Conservation (phyloP, 768 basidiomycete species). For the Galerina marginata region DNA sequence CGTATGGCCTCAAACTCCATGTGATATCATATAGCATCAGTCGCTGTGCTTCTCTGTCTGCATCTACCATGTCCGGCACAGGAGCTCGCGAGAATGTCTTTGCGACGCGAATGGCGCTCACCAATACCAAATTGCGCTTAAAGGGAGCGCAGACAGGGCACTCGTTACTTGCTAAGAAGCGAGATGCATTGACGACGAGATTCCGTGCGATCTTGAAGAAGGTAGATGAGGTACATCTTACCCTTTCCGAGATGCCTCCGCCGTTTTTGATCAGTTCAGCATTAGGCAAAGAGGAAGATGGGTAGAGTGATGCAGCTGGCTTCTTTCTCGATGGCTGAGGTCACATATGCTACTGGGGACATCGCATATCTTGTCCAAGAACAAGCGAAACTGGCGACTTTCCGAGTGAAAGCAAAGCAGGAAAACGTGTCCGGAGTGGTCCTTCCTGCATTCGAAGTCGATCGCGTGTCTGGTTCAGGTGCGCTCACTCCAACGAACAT, state of each 20-base stretch:
- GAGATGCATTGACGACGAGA: constrained; percentile 93
- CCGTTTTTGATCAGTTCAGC: constrained; percentile 28
- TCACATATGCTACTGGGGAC: constrained; percentile 96
- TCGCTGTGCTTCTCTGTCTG: background rate
- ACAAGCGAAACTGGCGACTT: constrained; percentile 88
- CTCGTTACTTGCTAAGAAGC: constrained; percentile 94
- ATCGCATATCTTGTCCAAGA: constrained; percentile 98
- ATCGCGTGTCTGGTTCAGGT: constrained; percentile 87
- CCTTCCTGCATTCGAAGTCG: constrained; percentile 92
- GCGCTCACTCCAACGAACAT: constrained; percentile 5
- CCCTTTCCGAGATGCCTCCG: background rate
- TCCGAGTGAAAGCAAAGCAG: constrained; percentile 92
- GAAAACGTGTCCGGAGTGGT: constrained; percentile 99
- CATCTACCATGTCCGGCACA: constrained; percentile 77
- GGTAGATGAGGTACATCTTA: constrained; percentile 86
- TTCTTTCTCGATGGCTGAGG: constrained; percentile 98
- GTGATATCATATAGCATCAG: background rate
- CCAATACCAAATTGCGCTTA: constrained; percentile 87
- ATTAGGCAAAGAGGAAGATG: constrained; percentile 98
- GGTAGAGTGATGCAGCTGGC: constrained; percentile 98
- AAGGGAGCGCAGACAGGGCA: constrained; percentile 96
- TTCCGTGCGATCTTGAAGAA: constrained; percentile 94
- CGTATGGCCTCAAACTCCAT: background rate
- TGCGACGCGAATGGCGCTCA: constrained; percentile 96
- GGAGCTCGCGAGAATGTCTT: constrained; percentile 93